phyloP scores from a whole-genome alignment of 177 flowering plant species.

The Telopea speciosissima region DNA sequence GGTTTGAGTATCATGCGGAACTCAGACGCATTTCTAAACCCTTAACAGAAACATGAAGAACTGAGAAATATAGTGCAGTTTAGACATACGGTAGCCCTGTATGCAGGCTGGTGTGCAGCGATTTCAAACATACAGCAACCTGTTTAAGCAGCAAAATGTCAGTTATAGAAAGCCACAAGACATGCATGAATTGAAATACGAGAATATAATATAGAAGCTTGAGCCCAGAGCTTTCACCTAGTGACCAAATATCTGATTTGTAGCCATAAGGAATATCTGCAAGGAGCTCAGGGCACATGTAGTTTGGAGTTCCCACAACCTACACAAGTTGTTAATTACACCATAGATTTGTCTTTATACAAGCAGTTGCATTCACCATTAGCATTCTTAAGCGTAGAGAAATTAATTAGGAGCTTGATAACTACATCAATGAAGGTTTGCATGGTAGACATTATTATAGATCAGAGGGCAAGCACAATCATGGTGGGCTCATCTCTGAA shows the following conservation, averaged over 20 bases:
- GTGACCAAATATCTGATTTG: conserved; percentile 99
- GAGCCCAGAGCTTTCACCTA: conserved; percentile 47
- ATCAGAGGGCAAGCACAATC: no score
- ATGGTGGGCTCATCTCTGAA: no score
- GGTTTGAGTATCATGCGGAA: not conserved
- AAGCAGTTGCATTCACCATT: no score
- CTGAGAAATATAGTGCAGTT: conserved; percentile 4
- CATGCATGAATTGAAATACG: not conserved
- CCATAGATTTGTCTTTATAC: no score
- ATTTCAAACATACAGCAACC: conserved; percentile 99
- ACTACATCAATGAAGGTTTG: not conserved
- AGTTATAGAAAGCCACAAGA: not conserved
- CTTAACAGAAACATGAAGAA: not conserved
- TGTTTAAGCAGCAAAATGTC: conserved; percentile 21
- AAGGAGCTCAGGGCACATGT: conserved; percentile 98
- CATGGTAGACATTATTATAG: no score
- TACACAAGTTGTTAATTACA: conserved; percentile 13
- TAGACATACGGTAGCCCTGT: conserved; percentile 77
- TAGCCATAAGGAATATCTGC: conserved; percentile 94
- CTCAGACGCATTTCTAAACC: not conserved
- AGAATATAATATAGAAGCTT: not conserved
- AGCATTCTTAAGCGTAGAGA: not conserved
- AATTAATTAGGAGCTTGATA: not conserved
- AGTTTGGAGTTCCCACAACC: conserved; percentile 95
- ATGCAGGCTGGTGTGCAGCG: conserved; percentile 90